These are phyloP conservation scores for Pterocarpus macrocarpus DNA, from an alignment of 306 rosid species.

Conservation along the genomic window DNA sequence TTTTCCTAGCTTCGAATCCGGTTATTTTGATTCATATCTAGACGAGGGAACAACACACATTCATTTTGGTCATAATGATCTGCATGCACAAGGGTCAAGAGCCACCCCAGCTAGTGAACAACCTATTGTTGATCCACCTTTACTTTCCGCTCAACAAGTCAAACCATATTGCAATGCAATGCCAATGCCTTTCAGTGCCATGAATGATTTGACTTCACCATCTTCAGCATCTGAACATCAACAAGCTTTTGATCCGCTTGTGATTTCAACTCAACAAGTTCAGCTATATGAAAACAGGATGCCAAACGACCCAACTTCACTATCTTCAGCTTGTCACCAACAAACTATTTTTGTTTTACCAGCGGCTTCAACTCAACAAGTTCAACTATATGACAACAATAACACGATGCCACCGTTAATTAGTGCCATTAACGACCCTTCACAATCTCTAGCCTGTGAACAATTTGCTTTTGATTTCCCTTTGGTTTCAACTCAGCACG, in stretches of 20 bases:
- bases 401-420: neutral
- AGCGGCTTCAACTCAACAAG: neutral
- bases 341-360: neutral
- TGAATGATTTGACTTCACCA: neutral
- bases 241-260: neutral
- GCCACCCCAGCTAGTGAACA: neutral
- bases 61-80: slow-evolving; percentile 15
- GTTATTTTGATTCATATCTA: slow-evolving; percentile 49
- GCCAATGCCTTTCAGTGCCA: neutral
- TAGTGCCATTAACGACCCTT: neutral
- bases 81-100: neutral
- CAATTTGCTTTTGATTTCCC: neutral
- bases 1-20: slow-evolving; percentile 50
- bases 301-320: neutral
- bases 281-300: neutral
- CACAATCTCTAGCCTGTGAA: neutral
- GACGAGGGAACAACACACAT: slow-evolving; percentile 34
- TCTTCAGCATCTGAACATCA: neutral
- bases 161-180: neutral
- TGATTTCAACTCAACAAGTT: neutral
- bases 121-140: neutral
- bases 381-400: neutral
- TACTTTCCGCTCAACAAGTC: neutral
- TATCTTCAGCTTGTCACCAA: neutral
- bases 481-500: neutral